A percentile compares a stretch with the other conserved stretches of the same genome.
Evolutionary conservation across 2,329 filamentous ascomycete genomes (phyloP).

Genomic region (Aspergillus sp.): DNA sequence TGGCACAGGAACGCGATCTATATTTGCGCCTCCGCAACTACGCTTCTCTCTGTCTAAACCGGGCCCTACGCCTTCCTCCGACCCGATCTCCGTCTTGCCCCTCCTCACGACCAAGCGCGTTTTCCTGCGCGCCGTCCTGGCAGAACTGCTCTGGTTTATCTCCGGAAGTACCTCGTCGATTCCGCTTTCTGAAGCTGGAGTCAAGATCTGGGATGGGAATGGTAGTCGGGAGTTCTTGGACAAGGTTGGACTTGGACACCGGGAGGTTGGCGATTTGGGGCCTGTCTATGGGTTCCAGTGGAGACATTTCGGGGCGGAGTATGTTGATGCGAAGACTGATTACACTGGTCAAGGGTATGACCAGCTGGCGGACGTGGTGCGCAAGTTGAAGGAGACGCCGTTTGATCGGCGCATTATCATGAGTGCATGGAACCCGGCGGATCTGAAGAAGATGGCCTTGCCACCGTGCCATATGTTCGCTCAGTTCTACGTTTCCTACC

Average conservation of each 20-base stretch:
- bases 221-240: constrained; percentile 87
- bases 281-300: constrained; percentile 98
- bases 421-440: constrained; percentile 86
- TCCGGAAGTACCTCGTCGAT: constrained; percentile 73
- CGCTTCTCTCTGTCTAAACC: constrained; percentile 73
- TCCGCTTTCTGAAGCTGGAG: constrained; percentile 67
- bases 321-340: constrained; percentile 69
- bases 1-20: constrained; percentile 82
- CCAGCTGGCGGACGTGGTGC: constrained; percentile 82
- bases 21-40: constrained; percentile 80
- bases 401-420: constrained; percentile 88
- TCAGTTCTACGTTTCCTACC: constrained; percentile 86
- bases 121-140: constrained; percentile 81
- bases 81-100: constrained; percentile 62
- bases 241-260: constrained; percentile 69
- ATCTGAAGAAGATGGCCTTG: constrained; percentile 79
- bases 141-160: constrained; percentile 95
- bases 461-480: constrained; percentile 98
- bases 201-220: constrained; percentile 99
- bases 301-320: constrained; percentile 94
- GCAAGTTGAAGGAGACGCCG: constrained; percentile 74
- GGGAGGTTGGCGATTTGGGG: constrained; percentile 80
- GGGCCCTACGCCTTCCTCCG: constrained; percentile 32
- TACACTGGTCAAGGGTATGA: constrained; percentile 87
- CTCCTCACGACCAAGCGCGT: constrained; percentile 97